Evolutionary conservation across 345 rosid species (phyloP).

Genomic region (Melaleuca alternifolia): DNA sequence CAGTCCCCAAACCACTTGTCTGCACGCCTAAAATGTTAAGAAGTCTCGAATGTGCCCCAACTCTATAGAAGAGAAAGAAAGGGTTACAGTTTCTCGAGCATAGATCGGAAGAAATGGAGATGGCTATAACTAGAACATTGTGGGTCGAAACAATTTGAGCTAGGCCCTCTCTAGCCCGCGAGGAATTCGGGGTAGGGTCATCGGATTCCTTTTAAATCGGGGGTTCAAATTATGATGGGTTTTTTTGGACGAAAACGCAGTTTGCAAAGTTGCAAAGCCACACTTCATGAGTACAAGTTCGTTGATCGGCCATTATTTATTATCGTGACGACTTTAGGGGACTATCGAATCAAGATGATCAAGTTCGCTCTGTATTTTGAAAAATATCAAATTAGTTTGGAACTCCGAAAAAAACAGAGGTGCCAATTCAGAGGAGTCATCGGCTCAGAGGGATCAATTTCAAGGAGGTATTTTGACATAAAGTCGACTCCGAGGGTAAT

Average conservation of each 20-base stretch:
- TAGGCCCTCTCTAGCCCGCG: neutral
- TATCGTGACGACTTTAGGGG: too few species aligned
- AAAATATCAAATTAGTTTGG: neutral
- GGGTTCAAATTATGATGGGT: neutral
- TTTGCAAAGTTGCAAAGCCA: neutral
- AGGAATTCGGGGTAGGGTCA: neutral
- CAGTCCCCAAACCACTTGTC: neutral
- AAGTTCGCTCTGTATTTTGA: neutral
- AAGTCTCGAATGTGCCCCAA: neutral
- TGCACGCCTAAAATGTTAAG: neutral
- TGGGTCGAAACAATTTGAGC: neutral
- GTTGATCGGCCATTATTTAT: neutral
- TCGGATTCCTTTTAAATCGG: neutral
- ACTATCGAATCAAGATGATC: too few species aligned
- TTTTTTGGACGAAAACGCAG: neutral
- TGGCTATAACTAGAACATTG: neutral
- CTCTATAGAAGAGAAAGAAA: neutral
- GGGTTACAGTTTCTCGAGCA: neutral
- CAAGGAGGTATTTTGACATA: neutral
- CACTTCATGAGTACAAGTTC: neutral
- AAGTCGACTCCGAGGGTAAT: neutral
- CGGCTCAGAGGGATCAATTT: neutral
- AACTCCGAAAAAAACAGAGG: neutral
- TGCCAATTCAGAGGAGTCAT: neutral
- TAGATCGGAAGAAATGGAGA: neutral